Conservation (phyloP, 495 filamentous ascomycete species). For the Cenococcum geophilum region DNA sequence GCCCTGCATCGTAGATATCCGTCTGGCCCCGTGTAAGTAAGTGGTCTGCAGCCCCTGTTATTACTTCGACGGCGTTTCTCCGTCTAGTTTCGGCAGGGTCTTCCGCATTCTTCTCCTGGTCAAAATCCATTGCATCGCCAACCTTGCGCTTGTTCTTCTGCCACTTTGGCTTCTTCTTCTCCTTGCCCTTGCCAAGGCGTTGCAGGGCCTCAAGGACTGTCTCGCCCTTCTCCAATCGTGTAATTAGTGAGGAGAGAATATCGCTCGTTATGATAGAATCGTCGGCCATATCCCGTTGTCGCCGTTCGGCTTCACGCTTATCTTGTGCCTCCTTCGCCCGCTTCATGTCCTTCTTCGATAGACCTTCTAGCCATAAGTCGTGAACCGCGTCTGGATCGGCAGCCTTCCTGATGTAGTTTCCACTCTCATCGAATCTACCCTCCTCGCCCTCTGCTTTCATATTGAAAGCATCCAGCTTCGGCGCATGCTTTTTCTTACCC, state of each 20-base stretch:
- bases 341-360: slow-evolving; percentile 89
- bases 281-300: slow-evolving; percentile 60
- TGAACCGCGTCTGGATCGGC: slow-evolving; percentile 83
- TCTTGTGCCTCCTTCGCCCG: slow-evolving; percentile 82
- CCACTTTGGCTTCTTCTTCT: slow-evolving; percentile 56
- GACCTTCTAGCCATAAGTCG: slow-evolving; percentile 84
- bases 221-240: slow-evolving; percentile 70
- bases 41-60: slow-evolving; percentile 84
- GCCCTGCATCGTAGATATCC: slow-evolving; percentile 82
- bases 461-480: slow-evolving; percentile 95
- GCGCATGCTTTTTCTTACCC: slow-evolving; percentile 85
- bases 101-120: slow-evolving; percentile 42
- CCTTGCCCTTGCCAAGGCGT: slow-evolving; percentile 64
- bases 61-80: slow-evolving; percentile 65
- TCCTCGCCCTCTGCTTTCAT: slow-evolving; percentile 88
- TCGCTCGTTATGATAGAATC: slow-evolving; percentile 73
- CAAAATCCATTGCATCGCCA: slow-evolving; percentile 64
- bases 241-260: slow-evolving; percentile 63
- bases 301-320: slow-evolving; percentile 69
- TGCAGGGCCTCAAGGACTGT: slow-evolving; percentile 84
- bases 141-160: slow-evolving; percentile 53
- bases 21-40: slow-evolving; percentile 72
- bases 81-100: slow-evolving; percentile 66
- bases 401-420: slow-evolving; percentile 89
- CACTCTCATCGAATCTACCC: slow-evolving; percentile 79